Percentiles rank a stretch among this genome's conserved stretches.
Conservation (phyloP, 768 basidiomycete genomes). For the Tylopilus subfusipes region DNA sequence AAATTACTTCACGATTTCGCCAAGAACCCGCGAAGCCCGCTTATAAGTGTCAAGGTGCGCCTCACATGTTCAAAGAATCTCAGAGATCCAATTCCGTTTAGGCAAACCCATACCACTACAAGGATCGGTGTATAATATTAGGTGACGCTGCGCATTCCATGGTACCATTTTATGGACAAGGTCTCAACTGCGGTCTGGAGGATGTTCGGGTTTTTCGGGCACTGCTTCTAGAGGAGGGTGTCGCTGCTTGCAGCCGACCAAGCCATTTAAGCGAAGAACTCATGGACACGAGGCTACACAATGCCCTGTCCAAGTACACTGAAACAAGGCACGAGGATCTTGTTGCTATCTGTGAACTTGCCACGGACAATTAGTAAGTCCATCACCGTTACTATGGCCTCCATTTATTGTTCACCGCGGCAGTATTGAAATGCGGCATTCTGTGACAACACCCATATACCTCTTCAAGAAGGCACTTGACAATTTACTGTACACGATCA, state of each 20-base stretch:
- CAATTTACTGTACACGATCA: conserved; percentile 65
- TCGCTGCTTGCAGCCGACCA: conserved; percentile 43
- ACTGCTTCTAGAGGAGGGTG: conserved; percentile 67
- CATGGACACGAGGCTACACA: conserved; percentile 56
- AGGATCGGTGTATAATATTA: conserved; percentile 80
- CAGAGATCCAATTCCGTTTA: conserved; percentile 32
- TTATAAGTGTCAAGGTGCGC: conserved; percentile 89
- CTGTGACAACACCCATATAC: conserved; percentile 79
- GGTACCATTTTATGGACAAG: conserved; percentile 99
- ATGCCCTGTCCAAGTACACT: conserved; percentile 76
- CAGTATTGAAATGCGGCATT: conserved; percentile 93
- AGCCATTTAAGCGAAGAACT: conserved; percentile 27
- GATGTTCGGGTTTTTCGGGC: conserved; percentile 88
- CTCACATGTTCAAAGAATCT: conserved; percentile 20
- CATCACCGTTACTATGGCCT: conserved; percentile 25
- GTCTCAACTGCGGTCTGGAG: conserved; percentile 95
- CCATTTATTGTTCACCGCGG: conserved; percentile 22
- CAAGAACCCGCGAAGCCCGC: conserved; percentile 80
- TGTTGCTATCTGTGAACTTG: conserved; percentile 85
- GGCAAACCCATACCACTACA: conserved; percentile 88
- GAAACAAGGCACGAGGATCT: conserved; percentile 82
- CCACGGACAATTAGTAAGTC: conserved; percentile 95
- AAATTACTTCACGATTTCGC: conserved; percentile 72
- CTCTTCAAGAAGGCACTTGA: conserved; percentile 78
- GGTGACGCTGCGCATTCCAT: conserved; percentile 97